Evolutionary conservation across 1,284 basidiomycete genomes (phyloP).

Genomic region (Sparassis latifolia): DNA sequence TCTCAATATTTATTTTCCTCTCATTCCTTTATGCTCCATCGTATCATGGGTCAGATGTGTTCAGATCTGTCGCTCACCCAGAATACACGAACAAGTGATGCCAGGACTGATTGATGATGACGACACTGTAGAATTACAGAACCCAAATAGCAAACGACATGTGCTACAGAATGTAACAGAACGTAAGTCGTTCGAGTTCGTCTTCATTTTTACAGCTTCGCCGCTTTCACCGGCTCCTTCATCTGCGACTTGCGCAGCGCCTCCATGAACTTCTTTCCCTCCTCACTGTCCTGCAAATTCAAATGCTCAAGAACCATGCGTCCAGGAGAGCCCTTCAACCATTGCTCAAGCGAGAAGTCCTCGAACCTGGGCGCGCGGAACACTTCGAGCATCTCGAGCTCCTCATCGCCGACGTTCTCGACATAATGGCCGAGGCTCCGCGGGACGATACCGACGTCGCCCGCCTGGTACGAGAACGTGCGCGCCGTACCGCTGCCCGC

Average conservation of each 20-base stretch:
- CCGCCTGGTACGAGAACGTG: constrained; percentile 5
- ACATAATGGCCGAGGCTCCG: constrained; percentile 45
- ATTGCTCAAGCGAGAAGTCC: constrained; percentile 30
- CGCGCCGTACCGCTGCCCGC: constrained; percentile 3
- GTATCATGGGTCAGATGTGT: too few relatives aligned
- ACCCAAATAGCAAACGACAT: too few relatives aligned
- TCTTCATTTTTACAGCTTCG: neutral
- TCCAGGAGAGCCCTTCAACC: constrained; percentile 58
- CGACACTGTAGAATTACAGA: too few relatives aligned
- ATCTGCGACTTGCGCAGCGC: constrained; percentile 45
- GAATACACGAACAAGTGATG: too few relatives aligned
- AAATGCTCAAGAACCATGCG: constrained; percentile 55
- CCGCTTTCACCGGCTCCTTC: constrained; percentile 2
- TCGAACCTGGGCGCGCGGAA: constrained; percentile 39
- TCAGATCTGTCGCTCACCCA: too few relatives aligned
- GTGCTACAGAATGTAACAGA: neutral
- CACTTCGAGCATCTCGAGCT: constrained; percentile 53
- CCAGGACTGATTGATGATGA: too few relatives aligned
- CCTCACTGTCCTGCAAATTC: constrained; percentile 33
- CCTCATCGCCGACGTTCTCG: constrained; percentile 56
- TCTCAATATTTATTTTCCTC: too few relatives aligned
- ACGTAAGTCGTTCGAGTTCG: neutral
- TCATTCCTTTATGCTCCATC: too few relatives aligned
- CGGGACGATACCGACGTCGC: constrained; percentile 7
- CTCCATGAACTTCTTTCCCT: constrained; percentile 33